Conservation (phyloP, 140 eudicot species). For the Cichorium intybus region DNA sequence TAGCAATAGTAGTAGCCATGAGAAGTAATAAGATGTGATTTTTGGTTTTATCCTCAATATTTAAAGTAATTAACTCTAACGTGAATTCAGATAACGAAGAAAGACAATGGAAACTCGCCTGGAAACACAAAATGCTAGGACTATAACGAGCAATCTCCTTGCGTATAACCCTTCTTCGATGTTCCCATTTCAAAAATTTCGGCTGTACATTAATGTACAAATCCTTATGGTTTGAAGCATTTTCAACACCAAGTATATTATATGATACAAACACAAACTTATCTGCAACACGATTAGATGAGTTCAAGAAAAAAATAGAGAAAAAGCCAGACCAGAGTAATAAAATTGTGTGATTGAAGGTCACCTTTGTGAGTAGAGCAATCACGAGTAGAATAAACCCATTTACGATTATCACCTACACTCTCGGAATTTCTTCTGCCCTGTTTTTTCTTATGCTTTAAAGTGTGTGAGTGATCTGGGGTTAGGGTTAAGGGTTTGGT, state of each 20-base stretch:
- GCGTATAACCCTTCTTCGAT: constrained; percentile 41
- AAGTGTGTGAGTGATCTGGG: constrained; percentile 7
- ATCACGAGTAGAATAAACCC: constrained; percentile 50
- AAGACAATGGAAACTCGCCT: constrained; percentile 47
- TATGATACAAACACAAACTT: constrained; percentile 71
- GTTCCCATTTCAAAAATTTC: constrained; percentile 63
- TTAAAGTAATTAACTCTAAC: neutral
- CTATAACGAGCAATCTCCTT: constrained; percentile 54
- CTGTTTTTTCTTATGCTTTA: constrained; percentile 6
- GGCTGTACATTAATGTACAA: constrained; percentile 51
- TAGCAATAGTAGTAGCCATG: constrained; percentile 17
- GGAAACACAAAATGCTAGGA: constrained; percentile 76
- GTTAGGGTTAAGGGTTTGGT: constrained; percentile 12
- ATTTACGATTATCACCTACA: constrained; percentile 35
- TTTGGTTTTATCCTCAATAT: neutral
- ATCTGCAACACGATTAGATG: constrained; percentile 45
- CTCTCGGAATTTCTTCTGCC: neutral
- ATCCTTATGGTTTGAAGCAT: constrained; percentile 75
- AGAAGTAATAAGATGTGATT: constrained; percentile 3
- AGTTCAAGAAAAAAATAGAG: neutral
- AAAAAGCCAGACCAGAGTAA: neutral
- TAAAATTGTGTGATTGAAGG: neutral
- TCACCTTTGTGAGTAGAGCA: constrained; percentile 38
- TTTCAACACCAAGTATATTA: constrained; percentile 85
- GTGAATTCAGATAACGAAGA: neutral